phyloP scores from a whole-genome alignment of 176 grass and related monocot species.

The Neostapfia colusana region DNA sequence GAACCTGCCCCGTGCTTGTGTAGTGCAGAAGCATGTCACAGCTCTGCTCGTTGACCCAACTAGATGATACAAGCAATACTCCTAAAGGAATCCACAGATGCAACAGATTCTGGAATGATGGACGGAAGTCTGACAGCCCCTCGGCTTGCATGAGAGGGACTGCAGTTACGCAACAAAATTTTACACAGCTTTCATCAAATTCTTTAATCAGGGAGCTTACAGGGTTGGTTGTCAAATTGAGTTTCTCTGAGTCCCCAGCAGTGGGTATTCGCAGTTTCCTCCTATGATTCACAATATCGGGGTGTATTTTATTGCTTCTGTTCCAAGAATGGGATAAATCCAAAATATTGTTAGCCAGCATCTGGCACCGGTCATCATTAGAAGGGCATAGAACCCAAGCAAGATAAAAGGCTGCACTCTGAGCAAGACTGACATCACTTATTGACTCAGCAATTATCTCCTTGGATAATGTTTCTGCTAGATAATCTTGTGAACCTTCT shows the following conservation, averaged over 20 bases:
- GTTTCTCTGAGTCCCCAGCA: constrained; percentile 17
- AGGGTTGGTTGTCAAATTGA: constrained; percentile 26
- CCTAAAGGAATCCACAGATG: constrained; percentile 62
- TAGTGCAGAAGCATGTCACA: constrained; percentile 60
- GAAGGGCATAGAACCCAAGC: constrained; percentile 65
- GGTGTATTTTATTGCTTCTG: constrained; percentile 28
- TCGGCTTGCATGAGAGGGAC: constrained; percentile 24
- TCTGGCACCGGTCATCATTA: constrained; percentile 41
- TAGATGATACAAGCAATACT: constrained; percentile 51
- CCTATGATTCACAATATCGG: constrained; percentile 37
- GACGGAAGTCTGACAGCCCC: constrained; percentile 20
- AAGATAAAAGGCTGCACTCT: constrained; percentile 62
- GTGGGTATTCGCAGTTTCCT: constrained; percentile 48
- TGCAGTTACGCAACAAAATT: constrained; percentile 9
- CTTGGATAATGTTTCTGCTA: constrained; percentile 54
- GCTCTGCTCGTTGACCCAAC: constrained; percentile 50
- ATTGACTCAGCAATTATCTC: constrained; percentile 52
- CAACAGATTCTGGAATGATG: constrained; percentile 47
- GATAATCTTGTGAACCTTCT: constrained; percentile 50
- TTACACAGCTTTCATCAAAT: constrained; percentile 49
- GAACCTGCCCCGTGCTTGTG: constrained; percentile 51
- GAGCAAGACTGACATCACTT: constrained; percentile 47
- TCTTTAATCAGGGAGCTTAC: constrained; percentile 44
- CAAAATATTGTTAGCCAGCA: constrained; percentile 57
- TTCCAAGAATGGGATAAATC: constrained; percentile 58